Base-by-base conservation (phyloP, 768 basidiomycete species). In the Sporobolomyces roseus region DNA sequence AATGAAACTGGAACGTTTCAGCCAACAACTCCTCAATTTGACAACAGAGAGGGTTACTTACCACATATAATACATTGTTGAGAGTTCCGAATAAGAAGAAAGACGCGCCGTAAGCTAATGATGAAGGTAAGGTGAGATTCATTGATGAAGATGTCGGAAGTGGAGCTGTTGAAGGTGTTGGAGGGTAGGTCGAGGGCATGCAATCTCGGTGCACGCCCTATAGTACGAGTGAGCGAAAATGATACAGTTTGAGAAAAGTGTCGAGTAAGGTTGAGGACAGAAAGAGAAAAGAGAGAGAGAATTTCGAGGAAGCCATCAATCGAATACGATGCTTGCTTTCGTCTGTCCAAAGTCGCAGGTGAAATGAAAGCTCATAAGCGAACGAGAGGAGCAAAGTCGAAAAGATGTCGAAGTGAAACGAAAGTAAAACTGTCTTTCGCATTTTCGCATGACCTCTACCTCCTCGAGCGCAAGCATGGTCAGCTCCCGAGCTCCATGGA, bases 11-110 rank as follows among this genome's bases (percentile, higher is more conserved):
- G 38, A 41, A 17, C 10, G 38, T 9, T 9, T 9, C 17, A 41
- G 17, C 17, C 38, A 41, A 41, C 17, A 9, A 9, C 38, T 41
- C 38, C 10, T 9, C 38, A 41, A 41, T 17, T 41, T 41, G 10
- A 41, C 38, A 17, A 17, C 38, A 41, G 38, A 41, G 45, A 46
- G 45, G 35, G 32, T 3, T 17, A 23, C 58, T 48, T 17, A 60
- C 89, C 43, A 99, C 94, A 79, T 98, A 96, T 64, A 94, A 53
- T 13, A 68, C 66, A 29, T 74, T 72, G 59, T 75, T 77, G 33
- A 75, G 49, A 17, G 75, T 68, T 1, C 75, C 74, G 21, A 75
- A 64, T 13, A 65, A 33, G 63, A 75, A 73, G 72, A 75, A 75
- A 0, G 61, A 36, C 13, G 51, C 29, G 19, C 49, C 43, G 25